These are phyloP conservation scores for Mortierella sp. DNA, from an alignment of 371 early-diverging fungal genomes.

Conservation along the genomic window DNA sequence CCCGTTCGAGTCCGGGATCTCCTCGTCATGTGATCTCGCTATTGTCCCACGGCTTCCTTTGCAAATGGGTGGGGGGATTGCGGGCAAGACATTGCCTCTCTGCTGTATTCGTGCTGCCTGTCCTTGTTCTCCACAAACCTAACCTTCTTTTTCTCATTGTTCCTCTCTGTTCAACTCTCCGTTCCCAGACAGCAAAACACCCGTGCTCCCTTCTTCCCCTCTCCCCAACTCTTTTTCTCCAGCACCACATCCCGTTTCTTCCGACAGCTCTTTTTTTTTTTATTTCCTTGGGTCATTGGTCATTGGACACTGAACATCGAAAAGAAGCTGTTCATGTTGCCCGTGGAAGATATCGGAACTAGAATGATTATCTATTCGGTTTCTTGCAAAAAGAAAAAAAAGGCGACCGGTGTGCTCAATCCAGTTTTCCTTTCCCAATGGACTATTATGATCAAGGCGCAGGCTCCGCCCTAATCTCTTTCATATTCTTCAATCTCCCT, in stretches of 20 bases:
- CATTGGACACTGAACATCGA: too few relatives aligned
- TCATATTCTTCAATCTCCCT: background rate
- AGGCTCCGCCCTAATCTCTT: background rate
- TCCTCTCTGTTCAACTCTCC: background rate
- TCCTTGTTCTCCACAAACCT: conserved; percentile 18
- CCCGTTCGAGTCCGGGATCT: conserved; percentile 13
- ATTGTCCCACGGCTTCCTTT: conserved; percentile 18
- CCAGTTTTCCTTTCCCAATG: background rate
- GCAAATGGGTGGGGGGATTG: background rate
- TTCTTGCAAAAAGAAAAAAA: too few relatives aligned
- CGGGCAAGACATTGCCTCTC: background rate
- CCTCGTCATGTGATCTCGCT: background rate
- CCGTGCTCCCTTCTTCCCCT: background rate
- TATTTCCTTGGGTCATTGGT: too few relatives aligned
- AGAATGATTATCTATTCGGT: too few relatives aligned
- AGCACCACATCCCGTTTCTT: background rate
- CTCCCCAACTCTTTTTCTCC: conserved; percentile 12
- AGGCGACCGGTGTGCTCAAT: background rate
- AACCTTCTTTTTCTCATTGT: background rate
- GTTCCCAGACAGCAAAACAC: background rate
- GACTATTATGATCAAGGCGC: background rate
- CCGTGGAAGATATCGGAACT: conserved; percentile 21
- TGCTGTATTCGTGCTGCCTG: background rate
- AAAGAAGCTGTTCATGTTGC: background rate
- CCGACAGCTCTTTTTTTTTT: background rate